Conservation (phyloP, 2,329 filamentous ascomycete species). For the Alternaria infectoria region DNA sequence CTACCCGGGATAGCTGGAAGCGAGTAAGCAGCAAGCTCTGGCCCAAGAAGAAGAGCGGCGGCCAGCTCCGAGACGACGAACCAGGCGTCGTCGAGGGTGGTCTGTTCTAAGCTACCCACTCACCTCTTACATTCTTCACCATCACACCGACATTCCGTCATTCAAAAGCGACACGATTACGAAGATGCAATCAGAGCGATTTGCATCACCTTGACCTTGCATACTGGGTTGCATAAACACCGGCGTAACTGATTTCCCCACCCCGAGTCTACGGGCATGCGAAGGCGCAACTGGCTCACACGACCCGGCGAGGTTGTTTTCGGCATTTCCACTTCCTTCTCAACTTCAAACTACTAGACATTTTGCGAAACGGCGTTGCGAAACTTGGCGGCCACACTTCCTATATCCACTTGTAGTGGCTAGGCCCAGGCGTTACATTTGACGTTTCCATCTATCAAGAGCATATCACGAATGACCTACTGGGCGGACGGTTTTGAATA, state of each 20-base stretch:
- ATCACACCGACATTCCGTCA: slow-evolving; percentile 6
- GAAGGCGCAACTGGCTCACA: slow-evolving; percentile 41
- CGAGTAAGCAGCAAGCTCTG: slow-evolving; percentile 51
- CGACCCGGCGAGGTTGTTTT: slow-evolving; percentile 36
- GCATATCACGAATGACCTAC: slow-evolving; percentile 26
- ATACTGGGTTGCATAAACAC: slow-evolving; percentile 43
- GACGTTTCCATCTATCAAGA: slow-evolving; percentile 14
- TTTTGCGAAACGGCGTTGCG: slow-evolving; percentile 28
- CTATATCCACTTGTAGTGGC: slow-evolving; percentile 20
- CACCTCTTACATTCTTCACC: not conserved
- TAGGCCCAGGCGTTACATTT: slow-evolving; percentile 13
- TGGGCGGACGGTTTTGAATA: slow-evolving; percentile 23
- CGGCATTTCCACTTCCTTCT: slow-evolving; percentile 10
- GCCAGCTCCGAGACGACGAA: slow-evolving; percentile 45
- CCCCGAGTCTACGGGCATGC: slow-evolving; percentile 26
- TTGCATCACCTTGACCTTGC: slow-evolving; percentile 36
- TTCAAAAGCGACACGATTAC: slow-evolving; percentile 37
- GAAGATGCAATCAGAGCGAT: slow-evolving; percentile 42
- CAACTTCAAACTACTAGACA: slow-evolving; percentile 25
- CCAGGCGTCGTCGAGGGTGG: slow-evolving; percentile 45
- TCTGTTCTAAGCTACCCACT: slow-evolving; percentile 31
- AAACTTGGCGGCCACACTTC: slow-evolving; percentile 21
- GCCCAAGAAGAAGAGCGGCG: slow-evolving; percentile 49
- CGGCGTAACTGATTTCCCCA: slow-evolving; percentile 38
- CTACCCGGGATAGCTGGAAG: slow-evolving; percentile 49